These are phyloP conservation scores for Xylariomycetidae sp. DNA, from an alignment of 2,329 filamentous ascomycete genomes.

Conservation along the genomic window DNA sequence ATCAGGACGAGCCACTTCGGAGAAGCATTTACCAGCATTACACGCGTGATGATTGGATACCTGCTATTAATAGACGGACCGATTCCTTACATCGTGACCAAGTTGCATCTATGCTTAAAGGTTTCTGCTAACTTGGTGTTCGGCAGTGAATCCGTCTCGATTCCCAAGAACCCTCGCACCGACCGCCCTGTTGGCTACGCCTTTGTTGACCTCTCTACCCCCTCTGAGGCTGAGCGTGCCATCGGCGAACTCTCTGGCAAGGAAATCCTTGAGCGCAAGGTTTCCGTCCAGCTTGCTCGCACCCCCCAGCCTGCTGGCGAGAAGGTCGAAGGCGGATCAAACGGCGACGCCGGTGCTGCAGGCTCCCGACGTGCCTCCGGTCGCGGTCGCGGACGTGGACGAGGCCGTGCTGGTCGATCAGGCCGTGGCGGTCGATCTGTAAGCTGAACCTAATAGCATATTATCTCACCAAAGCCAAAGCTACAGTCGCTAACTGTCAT, in stretches of 20 bases:
- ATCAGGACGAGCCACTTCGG: no score
- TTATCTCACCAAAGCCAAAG: no score
- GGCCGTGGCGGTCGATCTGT: conserved; percentile 57
- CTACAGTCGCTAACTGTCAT: neutral
- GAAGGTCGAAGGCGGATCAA: conserved; percentile 64
- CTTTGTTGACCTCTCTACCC: conserved; percentile 95
- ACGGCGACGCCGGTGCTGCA: conserved; percentile 71
- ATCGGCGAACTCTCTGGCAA: conserved; percentile 94
- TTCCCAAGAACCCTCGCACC: conserved; percentile 98
- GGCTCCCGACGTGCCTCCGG: conserved; percentile 59
- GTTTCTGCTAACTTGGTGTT: neutral
- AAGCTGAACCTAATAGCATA: conserved; percentile 32
- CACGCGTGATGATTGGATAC: no score
- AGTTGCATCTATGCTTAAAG: no score
- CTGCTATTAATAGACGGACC: no score
- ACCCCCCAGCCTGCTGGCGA: conserved; percentile 86
- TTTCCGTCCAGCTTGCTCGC: conserved; percentile 96
- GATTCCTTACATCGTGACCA: no score
- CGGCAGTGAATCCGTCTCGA: conserved; percentile 90
- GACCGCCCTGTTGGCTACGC: conserved; percentile 97
- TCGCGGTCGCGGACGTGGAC: conserved; percentile 62
- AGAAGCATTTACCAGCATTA: no score
- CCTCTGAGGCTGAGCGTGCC: conserved; percentile 89
- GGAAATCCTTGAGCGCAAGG: conserved; percentile 97
- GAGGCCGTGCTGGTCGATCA: conserved; percentile 61